Conservation (phyloP, 768 basidiomycete genomes). For the Phaffia australis region DNA sequence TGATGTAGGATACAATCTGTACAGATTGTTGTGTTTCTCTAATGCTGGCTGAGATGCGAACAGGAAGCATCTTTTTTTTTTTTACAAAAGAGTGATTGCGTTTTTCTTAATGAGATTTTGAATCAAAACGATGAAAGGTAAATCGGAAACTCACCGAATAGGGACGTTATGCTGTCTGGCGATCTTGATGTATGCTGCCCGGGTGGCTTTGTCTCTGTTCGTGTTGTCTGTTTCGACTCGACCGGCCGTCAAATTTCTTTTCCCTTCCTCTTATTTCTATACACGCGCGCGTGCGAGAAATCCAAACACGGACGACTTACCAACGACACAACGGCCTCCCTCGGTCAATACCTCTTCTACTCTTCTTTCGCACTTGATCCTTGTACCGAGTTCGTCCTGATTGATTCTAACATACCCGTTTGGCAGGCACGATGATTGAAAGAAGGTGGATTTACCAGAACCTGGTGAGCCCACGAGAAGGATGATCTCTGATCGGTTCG, state of each 20-base stretch:
- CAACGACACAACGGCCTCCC: conserved; percentile 63
- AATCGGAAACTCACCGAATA: conserved; percentile 44
- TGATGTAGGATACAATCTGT: conserved; percentile 50
- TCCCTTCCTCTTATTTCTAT: no score
- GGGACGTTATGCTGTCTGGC: conserved; percentile 50
- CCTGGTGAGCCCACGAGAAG: conserved; percentile 55
- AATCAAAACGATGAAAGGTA: conserved; percentile 1
- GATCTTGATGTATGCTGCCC: conserved; percentile 59
- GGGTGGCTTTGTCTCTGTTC: conserved; percentile 61
- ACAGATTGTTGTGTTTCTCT: conserved; percentile 88
- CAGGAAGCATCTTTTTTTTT: conserved; percentile 49
- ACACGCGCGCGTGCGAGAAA: no score
- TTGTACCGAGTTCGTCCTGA: conserved; percentile 68
- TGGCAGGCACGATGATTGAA: conserved; percentile 53
- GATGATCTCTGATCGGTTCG: conserved; percentile 43
- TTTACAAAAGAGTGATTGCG: not conserved
- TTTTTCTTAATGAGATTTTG: not conserved
- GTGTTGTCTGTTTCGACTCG: conserved; percentile 60
- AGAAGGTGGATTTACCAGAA: conserved; percentile 76
- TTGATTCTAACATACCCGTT: conserved; percentile 71
- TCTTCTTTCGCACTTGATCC: conserved; percentile 60
- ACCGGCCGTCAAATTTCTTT: no score
- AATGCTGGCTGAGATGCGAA: conserved; percentile 2
- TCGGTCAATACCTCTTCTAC: conserved; percentile 48
- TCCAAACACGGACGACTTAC: conserved; percentile 39